These are phyloP conservation scores for Stephanodiscus minutulus DNA, from an alignment of 108 stramenopile species.

Conservation along the genomic window DNA sequence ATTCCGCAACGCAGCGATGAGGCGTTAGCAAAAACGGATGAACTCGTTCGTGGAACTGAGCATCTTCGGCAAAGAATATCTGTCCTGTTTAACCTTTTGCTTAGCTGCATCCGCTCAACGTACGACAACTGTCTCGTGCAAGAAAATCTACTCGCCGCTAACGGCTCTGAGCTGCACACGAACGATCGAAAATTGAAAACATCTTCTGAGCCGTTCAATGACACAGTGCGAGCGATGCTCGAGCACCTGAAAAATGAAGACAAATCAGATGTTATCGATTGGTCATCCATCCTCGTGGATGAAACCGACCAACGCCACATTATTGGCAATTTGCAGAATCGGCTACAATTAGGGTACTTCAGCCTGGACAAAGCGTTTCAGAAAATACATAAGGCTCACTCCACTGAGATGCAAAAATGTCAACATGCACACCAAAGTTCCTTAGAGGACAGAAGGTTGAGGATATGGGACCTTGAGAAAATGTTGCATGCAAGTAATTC, in stretches of 20 bases:
- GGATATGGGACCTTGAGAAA: constrained; percentile 36
- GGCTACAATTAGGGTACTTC: constrained; percentile 47
- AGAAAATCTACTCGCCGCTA: constrained; percentile 34
- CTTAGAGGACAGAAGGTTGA: constrained; percentile 14
- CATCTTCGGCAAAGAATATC: constrained; percentile 17
- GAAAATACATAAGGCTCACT: constrained; percentile 28
- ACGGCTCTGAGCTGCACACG: constrained; percentile 31
- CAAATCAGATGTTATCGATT: constrained; percentile 39
- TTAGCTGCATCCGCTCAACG: constrained; percentile 34
- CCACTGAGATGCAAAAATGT: constrained; percentile 23
- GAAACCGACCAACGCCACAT: constrained; percentile 43
- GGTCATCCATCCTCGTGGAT: constrained; percentile 25
- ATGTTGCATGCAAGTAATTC: constrained; percentile 10
- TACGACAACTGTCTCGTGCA: constrained; percentile 46
- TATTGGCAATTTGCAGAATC: constrained; percentile 42
- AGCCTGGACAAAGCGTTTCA: constrained; percentile 39
- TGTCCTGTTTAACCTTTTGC: constrained; percentile 18
- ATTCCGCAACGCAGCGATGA: constrained; percentile 24
- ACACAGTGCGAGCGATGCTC: constrained; percentile 31
- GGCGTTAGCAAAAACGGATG: constrained; percentile 32
- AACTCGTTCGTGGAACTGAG: constrained; percentile 35
- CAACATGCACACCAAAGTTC: constrained; percentile 23
- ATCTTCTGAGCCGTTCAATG: constrained; percentile 23
- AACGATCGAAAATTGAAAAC: constrained; percentile 17
- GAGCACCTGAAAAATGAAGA: constrained; percentile 25